phyloP scores from a whole-genome alignment of 257 asterid genomes.

The Fraxinus pennsylvanica region DNA sequence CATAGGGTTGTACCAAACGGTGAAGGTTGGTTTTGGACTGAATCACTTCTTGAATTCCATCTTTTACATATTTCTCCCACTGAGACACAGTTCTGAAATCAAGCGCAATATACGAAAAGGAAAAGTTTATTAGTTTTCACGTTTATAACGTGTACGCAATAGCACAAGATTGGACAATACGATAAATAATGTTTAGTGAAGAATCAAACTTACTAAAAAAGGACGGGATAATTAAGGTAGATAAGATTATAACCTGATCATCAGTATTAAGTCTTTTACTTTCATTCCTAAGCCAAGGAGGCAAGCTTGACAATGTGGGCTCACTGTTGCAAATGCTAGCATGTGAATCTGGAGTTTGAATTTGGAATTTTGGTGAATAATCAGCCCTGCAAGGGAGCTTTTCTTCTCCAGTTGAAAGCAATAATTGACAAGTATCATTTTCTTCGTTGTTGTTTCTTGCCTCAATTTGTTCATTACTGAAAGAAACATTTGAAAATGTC shows the following conservation, averaged over 20 bases:
- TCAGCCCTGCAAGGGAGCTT: constrained; percentile 45
- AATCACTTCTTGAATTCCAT: constrained; percentile 61
- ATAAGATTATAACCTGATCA: constrained; percentile 49
- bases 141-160: background rate
- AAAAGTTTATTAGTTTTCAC: constrained; percentile 13
- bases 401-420: constrained; percentile 28
- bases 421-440: constrained; percentile 28
- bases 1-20: constrained; percentile 40
- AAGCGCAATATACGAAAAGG: constrained; percentile 19
- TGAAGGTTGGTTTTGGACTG: constrained; percentile 43
- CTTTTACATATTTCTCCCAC: constrained; percentile 45
- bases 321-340: constrained; percentile 25
- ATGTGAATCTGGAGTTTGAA: constrained; percentile 35
- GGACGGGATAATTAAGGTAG: background rate
- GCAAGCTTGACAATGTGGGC: constrained; percentile 49
- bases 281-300: constrained; percentile 79
- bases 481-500: background rate
- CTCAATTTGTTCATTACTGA: constrained; percentile 37
- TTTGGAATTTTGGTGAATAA: constrained; percentile 47
- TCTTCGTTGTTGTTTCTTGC: constrained; percentile 31
- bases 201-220: background rate
- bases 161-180: background rate
- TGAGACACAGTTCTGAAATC: constrained; percentile 40
- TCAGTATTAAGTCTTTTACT: constrained; percentile 39
- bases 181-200: no score